Evolutionary conservation across 1,284 basidiomycete species (phyloP), one percentile per base, ranked within the genome.

Genomic region (Sparassis latifolia): DNA sequence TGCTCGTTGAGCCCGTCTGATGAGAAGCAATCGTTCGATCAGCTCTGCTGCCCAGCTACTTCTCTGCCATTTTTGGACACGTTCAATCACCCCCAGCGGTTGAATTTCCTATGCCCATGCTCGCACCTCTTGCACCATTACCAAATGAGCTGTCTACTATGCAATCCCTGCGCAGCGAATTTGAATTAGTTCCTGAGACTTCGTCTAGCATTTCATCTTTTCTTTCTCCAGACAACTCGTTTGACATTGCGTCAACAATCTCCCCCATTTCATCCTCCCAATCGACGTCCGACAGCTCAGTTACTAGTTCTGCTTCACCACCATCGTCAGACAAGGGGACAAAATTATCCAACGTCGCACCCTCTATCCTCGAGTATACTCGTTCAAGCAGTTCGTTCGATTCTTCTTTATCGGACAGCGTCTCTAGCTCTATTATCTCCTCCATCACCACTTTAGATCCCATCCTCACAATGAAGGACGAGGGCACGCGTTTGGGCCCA

Each of bases 21-120:
- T 20, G 20, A 20, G 20, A 20, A 20, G 20, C 20, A 20, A 20
- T 20, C 20, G 20, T 20, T 20, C 2, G 29, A 3, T n/a, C 54
- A 84, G 86, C 84, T 52, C 70, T 86, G 45, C 66, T 89, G 44
- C 84, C 86, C 3, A 79, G 74, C 44, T 82, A 86, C 62, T 82
- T 89, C 59, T 81, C 81, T 5, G 79, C 82, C 12, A 82, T 83
- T 60, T 89, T 89, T 63, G 72, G 80, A 46, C 81, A 81, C 54
- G 81, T 85, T 27, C 71, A 73, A 4, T 67, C 78, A 42, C 79
- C 81, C 7, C 85, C 85, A 37, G 71, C 79, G 35, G 65, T 85
- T 38, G 74, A 76, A 52, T 82, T 85, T 56, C 78, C 78, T 39
- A 84, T 86, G 74, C 86, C 85, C n/a, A 77, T 83, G 3, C 70